phyloP scores from a whole-genome alignment of 1,139 yeast genomes.

The Debaryomycetaceae sp. region DNA sequence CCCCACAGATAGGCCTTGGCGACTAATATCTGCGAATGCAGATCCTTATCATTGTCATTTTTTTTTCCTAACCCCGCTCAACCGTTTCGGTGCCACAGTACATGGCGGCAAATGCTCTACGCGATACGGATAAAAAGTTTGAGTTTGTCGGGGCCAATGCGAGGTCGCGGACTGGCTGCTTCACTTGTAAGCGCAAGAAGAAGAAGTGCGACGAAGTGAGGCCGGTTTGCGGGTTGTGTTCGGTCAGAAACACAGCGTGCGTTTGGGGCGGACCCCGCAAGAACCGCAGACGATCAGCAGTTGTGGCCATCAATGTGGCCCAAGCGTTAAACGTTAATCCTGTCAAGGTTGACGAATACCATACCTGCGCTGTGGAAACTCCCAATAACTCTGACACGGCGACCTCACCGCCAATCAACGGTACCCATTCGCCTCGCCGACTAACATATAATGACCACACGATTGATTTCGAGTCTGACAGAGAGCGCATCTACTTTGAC shows the following conservation, averaged over 20 bases:
- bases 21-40: background rate
- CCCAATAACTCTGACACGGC: too few species aligned
- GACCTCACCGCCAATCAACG: background rate
- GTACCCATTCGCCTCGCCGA: too few species aligned
- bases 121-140: too few species aligned
- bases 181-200: constrained; percentile 19
- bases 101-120: too few species aligned
- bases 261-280: constrained; percentile 5
- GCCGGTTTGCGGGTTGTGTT: constrained; percentile 8
- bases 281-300: too few species aligned
- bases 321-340: background rate
- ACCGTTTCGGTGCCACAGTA: too few species aligned
- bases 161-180: constrained; percentile 20
- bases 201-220: constrained; percentile 19
- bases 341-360: too few species aligned
- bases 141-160: constrained; percentile 7
- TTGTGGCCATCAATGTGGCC: too few species aligned
- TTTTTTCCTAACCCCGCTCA: too few species aligned
- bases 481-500: constrained; percentile 4
- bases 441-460: too few species aligned
- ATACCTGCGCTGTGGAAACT: too few species aligned
- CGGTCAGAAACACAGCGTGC: constrained; percentile 4
- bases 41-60: too few species aligned
- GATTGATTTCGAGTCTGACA: constrained; percentile 1
- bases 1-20: constrained; percentile 1